Evolutionary conservation across 805 yeast genomes (phyloP).

Genomic region (Teunomyces barrocoloradensis): DNA sequence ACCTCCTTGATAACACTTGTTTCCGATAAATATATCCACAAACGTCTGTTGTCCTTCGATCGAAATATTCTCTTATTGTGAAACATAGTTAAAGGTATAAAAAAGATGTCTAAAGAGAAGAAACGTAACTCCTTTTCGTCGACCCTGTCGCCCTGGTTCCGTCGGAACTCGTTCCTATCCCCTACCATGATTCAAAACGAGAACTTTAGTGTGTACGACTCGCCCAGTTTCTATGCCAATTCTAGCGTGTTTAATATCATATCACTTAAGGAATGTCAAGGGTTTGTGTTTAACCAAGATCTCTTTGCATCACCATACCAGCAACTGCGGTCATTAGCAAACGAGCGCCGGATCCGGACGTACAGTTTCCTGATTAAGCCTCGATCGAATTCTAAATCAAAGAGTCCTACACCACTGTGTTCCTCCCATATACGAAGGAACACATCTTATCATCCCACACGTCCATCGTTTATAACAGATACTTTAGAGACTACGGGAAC

Average conservation of each 20-base stretch:
- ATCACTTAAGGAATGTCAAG: slow-evolving; percentile 62
- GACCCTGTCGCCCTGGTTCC: slow-evolving; percentile 41
- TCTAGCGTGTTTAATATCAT: slow-evolving; percentile 33
- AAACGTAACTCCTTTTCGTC: slow-evolving; percentile 29
- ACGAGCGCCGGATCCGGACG: slow-evolving; percentile 29
- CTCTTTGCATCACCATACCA: slow-evolving; percentile 70
- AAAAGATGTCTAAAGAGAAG: slow-evolving; percentile 6
- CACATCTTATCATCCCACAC: slow-evolving; percentile 25
- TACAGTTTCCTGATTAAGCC: slow-evolving; percentile 16
- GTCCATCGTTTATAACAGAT: slow-evolving; percentile 21
- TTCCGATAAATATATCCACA: background rate
- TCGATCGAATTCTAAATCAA: slow-evolving; percentile 5
- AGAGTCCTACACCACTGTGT: background rate
- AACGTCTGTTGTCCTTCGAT: background rate
- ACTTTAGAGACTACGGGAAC: slow-evolving; percentile 5
- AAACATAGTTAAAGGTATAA: background rate
- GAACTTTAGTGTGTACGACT: slow-evolving; percentile 52
- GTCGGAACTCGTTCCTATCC: slow-evolving; percentile 57
- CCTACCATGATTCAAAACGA: slow-evolving; percentile 57
- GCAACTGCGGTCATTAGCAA: slow-evolving; percentile 44
- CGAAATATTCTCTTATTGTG: background rate
- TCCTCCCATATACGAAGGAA: slow-evolving; percentile 20
- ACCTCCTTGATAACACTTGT: background rate
- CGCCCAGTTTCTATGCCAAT: slow-evolving; percentile 31
- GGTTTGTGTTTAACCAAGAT: slow-evolving; percentile 76